Conservation (phyloP, 108 stramenopile species). For the Aurantiochytrium sp. region DNA sequence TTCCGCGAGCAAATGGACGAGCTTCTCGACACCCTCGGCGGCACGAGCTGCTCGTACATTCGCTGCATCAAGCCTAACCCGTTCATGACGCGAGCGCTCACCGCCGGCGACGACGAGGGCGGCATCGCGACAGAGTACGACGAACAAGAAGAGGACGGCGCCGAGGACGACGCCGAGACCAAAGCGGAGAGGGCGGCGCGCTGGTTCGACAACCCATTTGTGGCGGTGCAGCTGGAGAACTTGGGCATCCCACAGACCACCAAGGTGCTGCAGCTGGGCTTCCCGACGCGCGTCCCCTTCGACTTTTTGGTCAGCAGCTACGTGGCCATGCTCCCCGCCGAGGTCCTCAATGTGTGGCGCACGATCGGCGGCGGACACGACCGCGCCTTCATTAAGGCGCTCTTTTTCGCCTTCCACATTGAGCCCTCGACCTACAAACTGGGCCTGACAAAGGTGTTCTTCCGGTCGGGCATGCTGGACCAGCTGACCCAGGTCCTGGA, state of each 20-base stretch:
- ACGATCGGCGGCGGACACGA: neutral
- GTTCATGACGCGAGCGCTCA: neutral
- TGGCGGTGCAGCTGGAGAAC: neutral
- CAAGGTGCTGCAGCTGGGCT: neutral
- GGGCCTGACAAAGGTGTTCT: conserved; percentile 76
- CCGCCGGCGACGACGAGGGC: neutral
- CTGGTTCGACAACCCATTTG: neutral
- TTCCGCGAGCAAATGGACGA: neutral
- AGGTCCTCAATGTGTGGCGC: neutral
- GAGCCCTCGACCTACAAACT: conserved; percentile 57
- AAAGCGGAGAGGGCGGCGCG: neutral
- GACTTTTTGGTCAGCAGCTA: neutral
- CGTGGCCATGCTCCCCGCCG: neutral
- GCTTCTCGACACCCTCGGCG: neutral
- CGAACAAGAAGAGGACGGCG: neutral
- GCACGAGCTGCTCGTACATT: conserved; percentile 6
- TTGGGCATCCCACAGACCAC: neutral
- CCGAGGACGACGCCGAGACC: neutral
- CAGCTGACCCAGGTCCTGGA: conserved; percentile 60
- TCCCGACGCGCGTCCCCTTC: conserved; percentile 1
- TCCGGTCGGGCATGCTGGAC: conserved; percentile 73
- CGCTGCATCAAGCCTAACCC: conserved; percentile 23
- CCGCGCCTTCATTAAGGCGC: neutral
- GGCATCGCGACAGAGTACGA: neutral
- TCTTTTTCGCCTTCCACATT: conserved; percentile 3